These are phyloP conservation scores for Verticillium zaregamsianum DNA, from an alignment of 2,329 filamentous ascomycete species.

Conservation along the genomic window DNA sequence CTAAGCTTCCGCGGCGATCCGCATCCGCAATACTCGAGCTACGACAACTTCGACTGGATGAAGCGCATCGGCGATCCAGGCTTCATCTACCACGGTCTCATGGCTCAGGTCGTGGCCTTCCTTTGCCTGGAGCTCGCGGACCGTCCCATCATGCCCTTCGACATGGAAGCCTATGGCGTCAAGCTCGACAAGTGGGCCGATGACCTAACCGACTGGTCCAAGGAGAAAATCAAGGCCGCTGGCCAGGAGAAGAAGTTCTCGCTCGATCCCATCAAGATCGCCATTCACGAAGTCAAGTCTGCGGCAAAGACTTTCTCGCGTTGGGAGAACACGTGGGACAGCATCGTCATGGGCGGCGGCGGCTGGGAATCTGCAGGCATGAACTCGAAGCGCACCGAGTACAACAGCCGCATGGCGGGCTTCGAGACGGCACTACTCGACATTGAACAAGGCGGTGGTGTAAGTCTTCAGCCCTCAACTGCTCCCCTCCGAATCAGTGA, in stretches of 20 bases:
- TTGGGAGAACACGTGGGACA: constrained; percentile 78
- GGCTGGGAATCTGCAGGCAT: constrained; percentile 73
- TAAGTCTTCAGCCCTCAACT: constrained; percentile 35
- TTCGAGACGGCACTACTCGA: constrained; percentile 87
- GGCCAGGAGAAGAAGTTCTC: constrained; percentile 36
- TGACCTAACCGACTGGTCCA: constrained; percentile 40
- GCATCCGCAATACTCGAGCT: constrained; percentile 76
- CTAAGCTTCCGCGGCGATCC: constrained; percentile 67
- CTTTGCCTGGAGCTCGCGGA: constrained; percentile 84
- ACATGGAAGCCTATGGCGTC: constrained; percentile 68
- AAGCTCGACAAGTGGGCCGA: constrained; percentile 61
- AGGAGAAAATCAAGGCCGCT: constrained; percentile 54
- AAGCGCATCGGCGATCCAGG: constrained; percentile 72
- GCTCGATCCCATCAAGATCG: constrained; percentile 57
- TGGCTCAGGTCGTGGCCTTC: constrained; percentile 76
- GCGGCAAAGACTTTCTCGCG: constrained; percentile 63
- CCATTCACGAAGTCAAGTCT: constrained; percentile 55
- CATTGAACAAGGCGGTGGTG: constrained; percentile 64
- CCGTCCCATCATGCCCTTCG: constrained; percentile 75
- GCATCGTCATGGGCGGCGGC: constrained; percentile 62
- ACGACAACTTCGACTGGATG: constrained; percentile 90
- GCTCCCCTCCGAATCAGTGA: background rate
- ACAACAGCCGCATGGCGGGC: constrained; percentile 72
- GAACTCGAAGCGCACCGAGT: constrained; percentile 62
- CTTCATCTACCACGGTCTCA: constrained; percentile 73